A percentile compares a stretch with the other conserved stretches of the same genome.
Evolutionary conservation across 2,329 filamentous ascomycete species (phyloP).

Genomic region (Verticillium isaacii): DNA sequence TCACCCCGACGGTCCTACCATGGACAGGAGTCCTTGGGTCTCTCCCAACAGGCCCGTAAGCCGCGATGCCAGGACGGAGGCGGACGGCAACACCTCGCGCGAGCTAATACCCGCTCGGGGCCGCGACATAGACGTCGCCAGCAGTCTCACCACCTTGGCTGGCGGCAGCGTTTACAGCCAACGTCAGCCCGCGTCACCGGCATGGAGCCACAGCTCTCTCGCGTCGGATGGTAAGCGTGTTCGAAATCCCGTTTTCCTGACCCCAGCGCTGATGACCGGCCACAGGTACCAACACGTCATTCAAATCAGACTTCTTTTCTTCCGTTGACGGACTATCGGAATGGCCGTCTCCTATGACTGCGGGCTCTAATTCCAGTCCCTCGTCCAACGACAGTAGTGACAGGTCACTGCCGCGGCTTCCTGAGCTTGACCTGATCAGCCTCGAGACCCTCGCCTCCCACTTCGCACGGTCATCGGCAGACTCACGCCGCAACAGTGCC

Average conservation of each 20-base stretch:
- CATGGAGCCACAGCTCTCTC: conserved; percentile 1
- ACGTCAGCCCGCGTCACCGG: background rate
- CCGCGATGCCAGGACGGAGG: too few relatives aligned
- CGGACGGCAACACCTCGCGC: too few relatives aligned
- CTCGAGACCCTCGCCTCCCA: conserved; percentile 9
- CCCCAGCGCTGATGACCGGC: background rate
- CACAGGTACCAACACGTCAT: background rate
- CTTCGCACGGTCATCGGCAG: background rate
- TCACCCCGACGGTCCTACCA: too few relatives aligned
- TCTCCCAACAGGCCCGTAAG: background rate
- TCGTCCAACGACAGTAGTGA: conserved; percentile 1
- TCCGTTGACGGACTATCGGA: background rate
- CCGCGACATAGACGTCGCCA: conserved; percentile 10
- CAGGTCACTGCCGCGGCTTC: conserved; percentile 10
- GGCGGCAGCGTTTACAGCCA: background rate
- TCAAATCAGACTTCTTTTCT: background rate
- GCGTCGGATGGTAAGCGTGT: background rate
- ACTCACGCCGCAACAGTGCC: background rate
- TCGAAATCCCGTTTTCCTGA: background rate
- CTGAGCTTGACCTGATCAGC: conserved; percentile 10
- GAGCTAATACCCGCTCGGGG: background rate
- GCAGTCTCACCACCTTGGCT: conserved; percentile 8
- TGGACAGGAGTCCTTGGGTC: conserved; percentile 9
- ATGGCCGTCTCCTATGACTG: background rate
- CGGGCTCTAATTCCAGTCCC: background rate